Base-by-base conservation (phyloP, 257 asterid species). In the Orobanche coerulescens region DNA sequence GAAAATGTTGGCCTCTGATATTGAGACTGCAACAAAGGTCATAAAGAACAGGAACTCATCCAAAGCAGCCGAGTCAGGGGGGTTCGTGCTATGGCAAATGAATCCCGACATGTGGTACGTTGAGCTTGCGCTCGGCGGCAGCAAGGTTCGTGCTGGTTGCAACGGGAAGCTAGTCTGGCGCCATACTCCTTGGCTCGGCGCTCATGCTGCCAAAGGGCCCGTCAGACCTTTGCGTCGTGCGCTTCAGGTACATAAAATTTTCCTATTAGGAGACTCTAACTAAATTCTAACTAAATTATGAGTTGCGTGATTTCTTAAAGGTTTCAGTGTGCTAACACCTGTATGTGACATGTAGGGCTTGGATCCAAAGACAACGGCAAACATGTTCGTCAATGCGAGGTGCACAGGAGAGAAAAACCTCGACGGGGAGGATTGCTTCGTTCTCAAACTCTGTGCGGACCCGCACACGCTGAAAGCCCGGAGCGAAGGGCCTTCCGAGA, bases 41-140 rank as follows among this genome's bases (percentile, higher is more conserved):
- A 75, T 80, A 22, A 80, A 75, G 81, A 77, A 48, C 43, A 51
- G 53, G 55, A 77, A 62, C 54, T 75, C 77, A 14, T 65, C 83
- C 8, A 80, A 75, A 67, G 58, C 81, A 34, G 81, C 77, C 1
- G 86, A 80, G 54, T 72, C 81, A 0, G 86, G 86, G 2, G 73
- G 81, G 10, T 80, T 80, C 2, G 81, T 80, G 53, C 86, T 80
- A 12, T 80, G 86, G 86, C 86, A 77, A 68, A 80, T 80, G 86
- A 77, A 80, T 64, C 81, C 83, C 0, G 86, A 77, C 39, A 77
- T 77, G 86, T 80, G 86, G 86, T 80, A 80, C 9, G 86, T 80
- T 1, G 86, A 77, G 74, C 76, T 80, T 1, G 81, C 81, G 1
- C 75, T 80, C 15, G 83, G 83, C 4, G 83, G 83, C 50, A 80